A percentile compares a stretch with the other conserved stretches of the same genome.
Conservation (phyloP, 768 basidiomycete genomes). For the Tricholoma terreum region DNA sequence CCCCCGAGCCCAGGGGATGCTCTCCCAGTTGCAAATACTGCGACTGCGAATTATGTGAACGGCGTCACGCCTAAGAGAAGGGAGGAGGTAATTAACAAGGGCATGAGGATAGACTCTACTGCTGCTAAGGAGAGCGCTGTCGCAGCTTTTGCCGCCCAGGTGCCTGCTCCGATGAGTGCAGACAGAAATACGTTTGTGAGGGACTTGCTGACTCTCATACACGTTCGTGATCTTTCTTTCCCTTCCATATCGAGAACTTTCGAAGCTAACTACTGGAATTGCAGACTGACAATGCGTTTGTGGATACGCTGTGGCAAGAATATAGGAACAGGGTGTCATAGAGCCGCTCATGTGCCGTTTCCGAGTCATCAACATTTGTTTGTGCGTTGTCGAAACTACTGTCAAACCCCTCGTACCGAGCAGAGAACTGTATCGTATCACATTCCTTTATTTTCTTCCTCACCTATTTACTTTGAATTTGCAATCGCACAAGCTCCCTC, state of each 20-base stretch:
- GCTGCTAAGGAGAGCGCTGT: conserved; percentile 29
- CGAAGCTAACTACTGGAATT: conserved; percentile 6
- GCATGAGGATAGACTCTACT: conserved; percentile 7
- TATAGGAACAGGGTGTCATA: conserved; percentile 33
- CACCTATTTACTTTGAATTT: conserved; percentile 3
- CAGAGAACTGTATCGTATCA: conserved; percentile 2
- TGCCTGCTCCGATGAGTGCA: conserved; percentile 23
- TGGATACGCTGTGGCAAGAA: conserved; percentile 56
- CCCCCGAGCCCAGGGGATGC: not conserved
- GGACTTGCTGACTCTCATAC: conserved; percentile 58
- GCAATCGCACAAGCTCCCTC: not conserved
- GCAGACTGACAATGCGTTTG: conserved; percentile 65
- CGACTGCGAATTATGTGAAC: not conserved
- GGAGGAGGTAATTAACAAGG: conserved; percentile 19
- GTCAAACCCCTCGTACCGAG: not conserved
- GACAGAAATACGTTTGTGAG: conserved; percentile 57
- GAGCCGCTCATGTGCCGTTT: not conserved
- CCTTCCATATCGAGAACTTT: not conserved
- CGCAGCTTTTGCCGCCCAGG: conserved; percentile 19
- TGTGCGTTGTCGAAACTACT: not conserved
- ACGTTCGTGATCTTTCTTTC: conserved; percentile 42
- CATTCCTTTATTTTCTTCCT: conserved; percentile 2
- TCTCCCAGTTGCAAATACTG: not conserved
- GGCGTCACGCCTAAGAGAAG: conserved; percentile 4
- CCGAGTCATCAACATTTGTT: not conserved